Base-by-base conservation (phyloP, 495 filamentous ascomycete genomes). In the Trichoderma parareesei region DNA sequence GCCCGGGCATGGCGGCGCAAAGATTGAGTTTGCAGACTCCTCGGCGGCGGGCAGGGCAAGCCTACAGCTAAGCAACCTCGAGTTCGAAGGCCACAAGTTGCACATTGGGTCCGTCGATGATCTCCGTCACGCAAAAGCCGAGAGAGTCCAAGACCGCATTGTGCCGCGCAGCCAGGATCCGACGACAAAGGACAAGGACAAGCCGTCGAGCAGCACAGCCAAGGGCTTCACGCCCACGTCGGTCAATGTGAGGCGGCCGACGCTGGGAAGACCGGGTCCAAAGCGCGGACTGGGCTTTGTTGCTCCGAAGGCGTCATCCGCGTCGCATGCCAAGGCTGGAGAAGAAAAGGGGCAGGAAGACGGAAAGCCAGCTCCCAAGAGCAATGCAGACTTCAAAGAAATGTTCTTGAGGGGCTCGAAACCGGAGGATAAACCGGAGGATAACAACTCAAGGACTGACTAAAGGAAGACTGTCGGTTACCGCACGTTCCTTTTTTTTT, bases 311-410 rank as follows among this genome's bases (percentile, higher is more conserved):
- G 35, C 18, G 69, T 71, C 68, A 75, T 72, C 68, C 66, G 75
- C 64, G 75, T 69, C 41, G 48, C 64, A 73, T 65, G 73, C 71
- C 53, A 71, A 67, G 61, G 64, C 69, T 63, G 44, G 66, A 60
- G 63, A 64, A 8, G 68, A 71, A 59, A 65, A 60, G 2, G 16
- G 38, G 37, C 38, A 71, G 6, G 68, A 71, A 59, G 65, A 60
- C 4, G 16, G 38, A 44, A 46, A 71, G 57, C 61, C 70, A 62
- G 65, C 67, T 62, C 80, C 74, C 64, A 93, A 92, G 82, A 92
- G 83, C 72, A 96, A 97, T 78, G 88, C 88, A 61, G 92, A 96
- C 77, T 96, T 96, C 76, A 90, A 87, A 70, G 85, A 83, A 44
- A 84, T 96, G 86, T 86, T 93, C 69, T 64, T 86, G 42, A 67